Evolutionary conservation across 805 yeast species (phyloP), one percentile per base, ranked within the genome.

Genomic region (Monosporozyma aquatica): DNA sequence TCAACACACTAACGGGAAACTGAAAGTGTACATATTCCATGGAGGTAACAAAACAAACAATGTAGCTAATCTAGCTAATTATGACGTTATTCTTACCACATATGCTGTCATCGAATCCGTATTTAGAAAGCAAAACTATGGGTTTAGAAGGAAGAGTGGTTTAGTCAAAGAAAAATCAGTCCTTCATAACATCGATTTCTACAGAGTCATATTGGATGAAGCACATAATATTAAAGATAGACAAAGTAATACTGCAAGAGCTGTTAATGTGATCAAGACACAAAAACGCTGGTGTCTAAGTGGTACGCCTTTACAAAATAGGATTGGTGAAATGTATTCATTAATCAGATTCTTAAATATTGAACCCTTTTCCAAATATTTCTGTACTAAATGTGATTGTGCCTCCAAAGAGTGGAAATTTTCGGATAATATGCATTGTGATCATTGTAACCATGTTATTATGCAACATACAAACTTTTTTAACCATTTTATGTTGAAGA

Each of bases 161-260:
- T 54, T 76, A 20, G 80, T 83, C 3, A 83, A 84, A 58, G 95
- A 87, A 48, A 70, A 72, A 46, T 80, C 94, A 18, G 74, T 80
- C 0, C 61, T 92, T 30, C 98, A 92, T 57, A 65, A 73, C 11
- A 70, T 84, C 35, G 70, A 75, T 32, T 92, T 87, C 59, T 82
- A 87, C 55, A 68, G 99, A 44, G 95, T 90, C 7, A 75, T 92
- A 13, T 66, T 92, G 40, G 99, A 92, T 65, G 99, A 92, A 59
- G 98, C 98, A 1, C 99, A 92, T 60, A 90, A 90, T 56, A 90
- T 92, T 68, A 92, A 92, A 58, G 97, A 92, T 61, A 73, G 97
- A 45, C 87, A 87, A 43, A 80, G 92, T 42, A 90, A 90, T 21
- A 92, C 98, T 0, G 89, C 97, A 0, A 80, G 83, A 51, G 95